These are phyloP conservation scores for Perilla frutescens DNA, from an alignment of 257 asterid species.

Conservation along the genomic window DNA sequence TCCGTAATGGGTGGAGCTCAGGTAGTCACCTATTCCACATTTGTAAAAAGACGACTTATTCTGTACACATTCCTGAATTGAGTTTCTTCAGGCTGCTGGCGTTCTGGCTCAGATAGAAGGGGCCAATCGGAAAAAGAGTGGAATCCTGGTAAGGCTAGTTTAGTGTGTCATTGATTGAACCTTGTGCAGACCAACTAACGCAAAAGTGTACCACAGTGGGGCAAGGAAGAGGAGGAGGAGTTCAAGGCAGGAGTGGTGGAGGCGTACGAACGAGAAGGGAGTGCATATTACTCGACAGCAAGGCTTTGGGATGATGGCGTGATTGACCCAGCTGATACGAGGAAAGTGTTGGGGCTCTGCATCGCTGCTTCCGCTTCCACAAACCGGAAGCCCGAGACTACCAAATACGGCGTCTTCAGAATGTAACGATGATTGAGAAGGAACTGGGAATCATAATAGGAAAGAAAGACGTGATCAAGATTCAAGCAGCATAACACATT, in stretches of 20 bases:
- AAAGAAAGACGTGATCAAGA: too few species aligned
- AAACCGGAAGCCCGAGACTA: conserved; percentile 63
- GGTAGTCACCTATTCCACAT: conserved; percentile 48
- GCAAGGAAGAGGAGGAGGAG: conserved; percentile 82
- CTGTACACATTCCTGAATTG: conserved; percentile 4
- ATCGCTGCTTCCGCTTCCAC: conserved; percentile 70
- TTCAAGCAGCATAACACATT: too few species aligned
- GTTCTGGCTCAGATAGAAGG: conserved; percentile 87
- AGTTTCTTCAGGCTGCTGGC: conserved; percentile 83
- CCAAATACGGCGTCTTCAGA: conserved; percentile 91
- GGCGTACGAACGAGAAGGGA: conserved; percentile 88
- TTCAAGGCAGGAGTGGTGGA: conserved; percentile 74
- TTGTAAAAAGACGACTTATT: neutral
- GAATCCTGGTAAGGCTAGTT: conserved; percentile 54
- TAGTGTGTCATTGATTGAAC: neutral
- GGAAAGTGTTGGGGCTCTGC: conserved; percentile 77
- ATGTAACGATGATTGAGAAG: conserved; percentile 49
- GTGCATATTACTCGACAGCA: conserved; percentile 87
- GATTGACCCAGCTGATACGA: conserved; percentile 94
- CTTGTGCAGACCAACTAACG: conserved; percentile 9
- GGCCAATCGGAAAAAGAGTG: conserved; percentile 73
- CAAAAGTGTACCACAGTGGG: conserved; percentile 60
- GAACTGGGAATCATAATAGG: too few species aligned
- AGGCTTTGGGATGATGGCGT: conserved; percentile 99
- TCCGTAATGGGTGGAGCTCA: conserved; percentile 99